Evolutionary conservation across 2,329 filamentous ascomycete genomes (phyloP), one percentile per base, ranked within the genome.

Genomic region (Fusarium sp.): DNA sequence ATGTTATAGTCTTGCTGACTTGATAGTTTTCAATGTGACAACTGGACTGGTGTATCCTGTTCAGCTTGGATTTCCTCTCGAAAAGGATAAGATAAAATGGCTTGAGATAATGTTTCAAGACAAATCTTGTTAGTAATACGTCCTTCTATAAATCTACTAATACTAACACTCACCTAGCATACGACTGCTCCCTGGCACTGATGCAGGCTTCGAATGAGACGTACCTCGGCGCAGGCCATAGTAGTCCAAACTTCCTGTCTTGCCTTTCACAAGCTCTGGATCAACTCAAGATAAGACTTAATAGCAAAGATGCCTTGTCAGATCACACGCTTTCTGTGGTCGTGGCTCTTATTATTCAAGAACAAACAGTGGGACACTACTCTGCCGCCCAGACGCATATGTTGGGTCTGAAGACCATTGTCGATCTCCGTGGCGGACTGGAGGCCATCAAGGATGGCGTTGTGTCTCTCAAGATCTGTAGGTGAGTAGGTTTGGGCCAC

Each of bases 161-260:
- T 6, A 3, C 2, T 37, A 4, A 36, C 3, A 0, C 5, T 2
- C 6, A 4, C 4, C n/a, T n/a, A 62, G 58, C 47, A 15, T 62
- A 47, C 2, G 35, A 62, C 0, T 62, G 47, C 5, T 62, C 58
- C 1, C 11, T 62, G 5, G 48, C 39, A 0, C 11, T 62, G 0
- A 62, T 62, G 14, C 57, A 47, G n/a, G 58, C 57, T 10, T 56
- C 56, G 6, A 62, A 62, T 4, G 58, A 62, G 13, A 62, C 50
- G n/a, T 56, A 62, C 2, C 41, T 62, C 0, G 58, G 58, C 8
- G 42, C 15, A 33, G 58, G 57, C 4, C 55, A 55, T 8, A 10
- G 33, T 15, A 55, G 57, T 8, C 25, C 48, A 0, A 55, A 42
- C 3, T 36, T 47, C 1, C 11, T 62, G 2, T 47, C 9, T 7